Base-by-base conservation (phyloP, 164 flowering plant genomes). In the Pachysandra terminalis region DNA sequence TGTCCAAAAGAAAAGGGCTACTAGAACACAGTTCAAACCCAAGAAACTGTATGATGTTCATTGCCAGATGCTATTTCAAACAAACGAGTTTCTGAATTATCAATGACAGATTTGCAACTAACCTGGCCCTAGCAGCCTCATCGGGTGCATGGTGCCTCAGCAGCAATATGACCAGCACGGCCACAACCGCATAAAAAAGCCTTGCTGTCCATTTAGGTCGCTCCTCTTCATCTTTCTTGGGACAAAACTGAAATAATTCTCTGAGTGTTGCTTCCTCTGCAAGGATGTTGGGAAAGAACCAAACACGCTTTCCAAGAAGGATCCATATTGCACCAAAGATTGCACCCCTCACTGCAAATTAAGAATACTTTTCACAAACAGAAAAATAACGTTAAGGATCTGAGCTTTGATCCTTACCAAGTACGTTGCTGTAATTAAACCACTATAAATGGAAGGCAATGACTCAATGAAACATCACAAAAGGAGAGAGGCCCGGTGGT, bases 101-200 rank as follows among this genome's bases (percentile, higher is more conserved):
- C 27, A 51, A 56, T 0, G 32, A 21, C 14, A 63, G 28, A 76
- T 0, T 10, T 32, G 23, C 16, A 26, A 75, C 87, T 74, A 12
- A 95, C 98, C 98, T 92, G 71, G 98, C 96, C 76, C 98, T 82
- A 55, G 98, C 98, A 78, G 98, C 98, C 74, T 95, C 98, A 80
- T 95, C 96, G 56, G 98, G 98, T 28, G 97, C 96, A 82, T 95
- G 97, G 67, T 86, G 97, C 85, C 95, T 89, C 63, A 90, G 76
- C 41, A 95, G 66, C 59, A 89, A 65, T 68, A 95, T 81, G 71
- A 85, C 83, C 63, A 87, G 55, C 40, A 86, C 88, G 59, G 94
- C 81, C 23, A 86, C 80, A 5, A 82, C 23, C 10, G 97, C 86
- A 79, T 75, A 91, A 75, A 90, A 87, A 63, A 95, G 84, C 70